Conservation (phyloP, 164 flowering plant species). For the Annona squamosa region DNA sequence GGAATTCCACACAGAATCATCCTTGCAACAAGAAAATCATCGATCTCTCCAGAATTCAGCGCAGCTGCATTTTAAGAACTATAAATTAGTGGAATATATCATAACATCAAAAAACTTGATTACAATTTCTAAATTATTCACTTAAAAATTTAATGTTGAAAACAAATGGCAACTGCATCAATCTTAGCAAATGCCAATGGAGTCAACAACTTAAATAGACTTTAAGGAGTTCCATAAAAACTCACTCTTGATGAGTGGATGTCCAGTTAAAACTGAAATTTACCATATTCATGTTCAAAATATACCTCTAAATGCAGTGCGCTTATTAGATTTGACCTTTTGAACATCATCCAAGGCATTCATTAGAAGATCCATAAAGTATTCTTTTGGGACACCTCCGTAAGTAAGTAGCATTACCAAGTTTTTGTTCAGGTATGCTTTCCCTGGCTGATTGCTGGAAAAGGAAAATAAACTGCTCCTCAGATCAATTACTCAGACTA, state of each 20-base stretch:
- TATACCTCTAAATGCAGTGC: constrained; percentile 51
- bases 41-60: constrained; percentile 39
- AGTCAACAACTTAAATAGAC: no score
- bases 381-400: constrained; percentile 59
- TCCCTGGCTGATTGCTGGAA: constrained; percentile 41
- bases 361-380: constrained; percentile 33
- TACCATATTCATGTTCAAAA: not conserved
- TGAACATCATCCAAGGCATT: constrained; percentile 43
- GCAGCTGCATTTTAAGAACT: constrained; percentile 36
- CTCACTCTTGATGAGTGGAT: not conserved
- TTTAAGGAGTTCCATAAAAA: not conserved
- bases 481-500: not conserved
- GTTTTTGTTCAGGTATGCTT: constrained; percentile 34
- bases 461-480: not conserved
- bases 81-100: not conserved
- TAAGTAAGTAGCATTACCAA: constrained; percentile 53
- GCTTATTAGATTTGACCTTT: constrained; percentile 27
- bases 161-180: not conserved
- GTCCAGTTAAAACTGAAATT: no score
- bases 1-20: constrained; percentile 77
- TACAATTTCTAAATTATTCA: not conserved
- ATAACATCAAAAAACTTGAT: not conserved
- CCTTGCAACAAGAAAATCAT: constrained; percentile 29
- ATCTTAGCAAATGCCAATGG: not conserved
- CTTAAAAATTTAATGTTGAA: not conserved